Base-by-base conservation (phyloP, 1,284 basidiomycete genomes). In the Cutaneotrichosporon sp. region DNA sequence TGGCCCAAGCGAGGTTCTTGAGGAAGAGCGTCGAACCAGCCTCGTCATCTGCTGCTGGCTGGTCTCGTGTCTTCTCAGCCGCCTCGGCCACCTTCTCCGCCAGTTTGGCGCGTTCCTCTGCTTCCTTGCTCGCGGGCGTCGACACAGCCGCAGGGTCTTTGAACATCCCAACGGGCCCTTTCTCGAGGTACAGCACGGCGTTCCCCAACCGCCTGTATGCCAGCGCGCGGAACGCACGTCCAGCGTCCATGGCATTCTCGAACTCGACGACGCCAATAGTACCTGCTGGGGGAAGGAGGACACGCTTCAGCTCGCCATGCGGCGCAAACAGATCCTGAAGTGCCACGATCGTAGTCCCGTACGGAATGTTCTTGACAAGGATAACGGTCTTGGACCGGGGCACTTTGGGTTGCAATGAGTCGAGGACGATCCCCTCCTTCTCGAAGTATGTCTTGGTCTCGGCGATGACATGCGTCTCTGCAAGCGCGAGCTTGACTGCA, bases 281-380 rank as follows among this genome's bases (percentile, higher is more conserved):
- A 1, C 94, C 93, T 4, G 90, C 85, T 0, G 94, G 93, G 0
- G 94, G 92, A 0, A 97, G 82, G 3, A 97, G 75, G 4, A 96
- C 82, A 16, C 87, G 81, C 22, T 71, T 79, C n/a, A 96, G 77
- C 50, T 80, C 78, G 7, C 92, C 93, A 64, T 90, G 85, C 0
- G 81, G 79, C 27, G 82, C 81, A 66, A 98, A 96, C 38, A 97
- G 70, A 56, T 85, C 84, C 29, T 82, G 81, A 17, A 97, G 81
- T 57, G 87, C 83, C 11, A 84, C 81, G 0, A 78, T 76, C 1
- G 85, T 82, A 0, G 92, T 97, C 14, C 90, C 90, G 65, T 88
- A 96, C 0, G 94, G 93, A 39, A 98, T 92, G 75, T 98, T 97
- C 78, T 98, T 98, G 57, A 97, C 88, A 9, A 98, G 80, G 52